Evolutionary conservation across 1,284 basidiomycete genomes (phyloP), one percentile per base, ranked within the genome.

Genomic region (Coniophora puteana): DNA sequence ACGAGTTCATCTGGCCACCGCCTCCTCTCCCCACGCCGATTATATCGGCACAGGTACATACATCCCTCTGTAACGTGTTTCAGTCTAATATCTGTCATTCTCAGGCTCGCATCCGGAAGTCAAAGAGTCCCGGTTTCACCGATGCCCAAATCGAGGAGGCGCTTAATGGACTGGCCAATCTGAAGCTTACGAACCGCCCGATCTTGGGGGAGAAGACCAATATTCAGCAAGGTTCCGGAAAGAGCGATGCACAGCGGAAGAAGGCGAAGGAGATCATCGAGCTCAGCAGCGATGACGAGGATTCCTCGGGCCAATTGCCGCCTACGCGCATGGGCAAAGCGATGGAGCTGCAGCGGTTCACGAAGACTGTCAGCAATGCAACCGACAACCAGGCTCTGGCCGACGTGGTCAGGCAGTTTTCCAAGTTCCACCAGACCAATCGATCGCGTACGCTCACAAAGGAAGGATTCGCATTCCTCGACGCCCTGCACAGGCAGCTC

Each of bases 1-100:
- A 82, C 27, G 71, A 67, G 20, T 82, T 88, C 51, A 63, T 85
- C 21, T 88, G 84, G 84, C 84, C 84, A 11, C 78, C 82, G 10
- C 74, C 74, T 47, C 62, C 62, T 23, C 41, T 16, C 43, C 48
- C 23, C 52, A 61, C 26, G 10, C 14, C 14, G 26, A 10, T 27
- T 27, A 27, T 10, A 27, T 44, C 39, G 42, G 23, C 37, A 36
- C 43, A 59, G 54, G 52, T 59, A 42, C 47, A 43, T 33, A 43
- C 31, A 27, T 43, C 46, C 25, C 1, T 8, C 20, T 12, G 24
- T 25, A 13, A 27, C 21, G 1, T 33, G 30, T 40, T 31, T 46
- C 25, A 37, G 8, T 43, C 39, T n/a, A 29, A 12, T 16, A 3
- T 34, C 24, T 11, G 18, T 35, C 31, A 63, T 61, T 46, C 44